A percentile compares a stretch with the other conserved stretches of the same genome.
These are phyloP conservation scores for Kwoniella shandongensis DNA, from an alignment of 768 basidiomycete genomes.

Conservation along the genomic window DNA sequence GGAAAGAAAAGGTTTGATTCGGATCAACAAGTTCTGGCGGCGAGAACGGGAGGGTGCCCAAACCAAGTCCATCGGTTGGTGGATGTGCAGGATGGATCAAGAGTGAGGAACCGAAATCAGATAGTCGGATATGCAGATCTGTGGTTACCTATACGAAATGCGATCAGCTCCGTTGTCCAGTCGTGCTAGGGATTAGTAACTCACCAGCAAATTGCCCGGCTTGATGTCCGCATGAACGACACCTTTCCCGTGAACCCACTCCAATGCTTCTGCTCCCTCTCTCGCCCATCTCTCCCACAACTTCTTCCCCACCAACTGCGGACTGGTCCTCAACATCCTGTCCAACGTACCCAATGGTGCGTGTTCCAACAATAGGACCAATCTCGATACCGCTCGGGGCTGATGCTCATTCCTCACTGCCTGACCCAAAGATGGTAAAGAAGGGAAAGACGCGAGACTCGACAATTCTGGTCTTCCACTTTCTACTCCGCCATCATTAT, in stretches of 20 bases:
- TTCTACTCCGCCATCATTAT: neutral
- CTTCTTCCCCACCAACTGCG: conserved; percentile 35
- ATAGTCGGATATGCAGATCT: conserved; percentile 51
- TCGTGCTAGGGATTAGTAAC: conserved; percentile 8
- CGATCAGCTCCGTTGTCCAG: neutral
- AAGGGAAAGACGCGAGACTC: conserved; percentile 28
- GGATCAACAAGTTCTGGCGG: conserved; percentile 56
- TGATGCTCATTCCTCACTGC: conserved; percentile 12
- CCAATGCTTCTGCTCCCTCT: conserved; percentile 49
- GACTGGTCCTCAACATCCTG: conserved; percentile 41
- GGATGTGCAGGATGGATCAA: conserved; percentile 47
- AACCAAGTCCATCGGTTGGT: conserved; percentile 53
- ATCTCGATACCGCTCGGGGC: conserved; percentile 18
- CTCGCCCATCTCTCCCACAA: conserved; percentile 52
- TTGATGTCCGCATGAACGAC: conserved; percentile 58
- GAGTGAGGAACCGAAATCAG: conserved; percentile 56
- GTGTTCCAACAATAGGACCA: conserved; percentile 49
- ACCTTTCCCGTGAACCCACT: conserved; percentile 52
- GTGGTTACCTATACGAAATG: conserved; percentile 32
- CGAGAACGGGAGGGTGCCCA: conserved; percentile 56
- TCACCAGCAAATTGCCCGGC: conserved; percentile 53
- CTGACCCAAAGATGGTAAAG: conserved; percentile 32
- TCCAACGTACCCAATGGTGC: conserved; percentile 47
- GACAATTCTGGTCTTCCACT: neutral
- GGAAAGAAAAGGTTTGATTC: conserved; percentile 52